Conservation (phyloP, 2,329 filamentous ascomycete genomes). For the Paecilomyces niveus region DNA sequence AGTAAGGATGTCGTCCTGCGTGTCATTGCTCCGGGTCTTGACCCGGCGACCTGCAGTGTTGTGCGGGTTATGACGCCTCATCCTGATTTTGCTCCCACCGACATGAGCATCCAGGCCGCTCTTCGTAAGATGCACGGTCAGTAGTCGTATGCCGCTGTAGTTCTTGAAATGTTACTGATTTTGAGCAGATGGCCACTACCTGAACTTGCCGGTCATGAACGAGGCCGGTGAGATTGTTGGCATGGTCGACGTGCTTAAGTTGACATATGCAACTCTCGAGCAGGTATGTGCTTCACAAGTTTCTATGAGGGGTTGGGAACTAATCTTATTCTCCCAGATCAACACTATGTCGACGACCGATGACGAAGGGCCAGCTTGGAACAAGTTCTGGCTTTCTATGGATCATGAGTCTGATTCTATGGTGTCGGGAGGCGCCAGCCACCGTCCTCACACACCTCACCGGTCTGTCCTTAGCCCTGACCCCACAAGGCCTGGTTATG, state of each 20-base stretch:
- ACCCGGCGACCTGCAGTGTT: conserved; percentile 91
- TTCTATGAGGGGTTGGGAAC: not conserved
- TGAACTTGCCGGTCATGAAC: conserved; percentile 98
- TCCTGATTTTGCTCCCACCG: conserved; percentile 94
- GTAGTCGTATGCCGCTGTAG: conserved; percentile 24
- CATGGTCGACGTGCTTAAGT: conserved; percentile 97
- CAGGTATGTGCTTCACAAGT: conserved; percentile 51
- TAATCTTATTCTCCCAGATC: conserved; percentile 40
- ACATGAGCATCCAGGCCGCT: conserved; percentile 98
- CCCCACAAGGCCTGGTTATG: conserved; percentile 52
- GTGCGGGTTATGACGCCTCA: conserved; percentile 99
- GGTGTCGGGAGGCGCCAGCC: conserved; percentile 83
- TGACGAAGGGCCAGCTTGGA: conserved; percentile 94
- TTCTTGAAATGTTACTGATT: conserved; percentile 4
- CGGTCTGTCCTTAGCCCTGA: conserved; percentile 81
- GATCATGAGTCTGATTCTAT: conserved; percentile 93
- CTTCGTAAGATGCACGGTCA: conserved; percentile 97
- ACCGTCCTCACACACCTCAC: conserved; percentile 60
- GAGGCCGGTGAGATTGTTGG: conserved; percentile 94
- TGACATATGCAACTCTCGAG: conserved; percentile 95
- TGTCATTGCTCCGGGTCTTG: conserved; percentile 92
- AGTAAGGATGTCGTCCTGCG: conserved; percentile 98
- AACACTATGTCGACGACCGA: conserved; percentile 88
- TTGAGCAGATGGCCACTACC: conserved; percentile 79
- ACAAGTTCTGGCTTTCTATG: conserved; percentile 98